Evolutionary conservation across 2,329 filamentous ascomycete species (phyloP).

Genomic region (Xylaria sp.): DNA sequence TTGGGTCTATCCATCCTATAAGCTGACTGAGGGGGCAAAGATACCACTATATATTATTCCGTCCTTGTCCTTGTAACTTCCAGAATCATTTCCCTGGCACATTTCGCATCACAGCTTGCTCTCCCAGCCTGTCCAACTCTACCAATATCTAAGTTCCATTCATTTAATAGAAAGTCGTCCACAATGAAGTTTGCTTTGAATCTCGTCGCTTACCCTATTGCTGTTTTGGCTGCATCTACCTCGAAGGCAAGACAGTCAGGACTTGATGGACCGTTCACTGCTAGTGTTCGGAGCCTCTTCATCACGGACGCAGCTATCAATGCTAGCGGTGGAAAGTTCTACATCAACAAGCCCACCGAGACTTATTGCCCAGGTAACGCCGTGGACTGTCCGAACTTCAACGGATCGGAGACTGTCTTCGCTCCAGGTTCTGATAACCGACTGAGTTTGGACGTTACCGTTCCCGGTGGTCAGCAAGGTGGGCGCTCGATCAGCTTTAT

Average conservation of each 20-base stretch:
- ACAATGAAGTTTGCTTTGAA: not conserved
- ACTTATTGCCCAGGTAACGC: not conserved
- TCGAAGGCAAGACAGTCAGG: not conserved
- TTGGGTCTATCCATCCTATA: not conserved
- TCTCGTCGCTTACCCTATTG: not conserved
- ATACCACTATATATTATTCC: not conserved
- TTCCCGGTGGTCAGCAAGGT: not conserved
- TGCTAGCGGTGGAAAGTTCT: not conserved
- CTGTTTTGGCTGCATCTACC: not conserved
- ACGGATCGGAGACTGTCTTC: not conserved
- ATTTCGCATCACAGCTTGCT: not conserved
- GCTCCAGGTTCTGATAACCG: not conserved
- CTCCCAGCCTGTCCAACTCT: not conserved
- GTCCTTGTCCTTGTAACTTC: not conserved
- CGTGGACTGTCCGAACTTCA: not conserved
- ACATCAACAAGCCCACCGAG: not conserved
- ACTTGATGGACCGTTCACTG: not conserved
- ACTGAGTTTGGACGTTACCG: not conserved
- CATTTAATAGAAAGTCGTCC: not conserved
- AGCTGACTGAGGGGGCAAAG: not conserved
- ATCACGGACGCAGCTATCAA: not conserved
- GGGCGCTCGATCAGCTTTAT: not conserved
- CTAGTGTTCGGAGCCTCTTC: not conserved
- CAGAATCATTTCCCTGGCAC: not conserved
- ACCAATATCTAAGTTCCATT: not conserved